These are phyloP conservation scores for Ophiostoma quercus DNA, from an alignment of 2,329 filamentous ascomycete species.

Conservation along the genomic window DNA sequence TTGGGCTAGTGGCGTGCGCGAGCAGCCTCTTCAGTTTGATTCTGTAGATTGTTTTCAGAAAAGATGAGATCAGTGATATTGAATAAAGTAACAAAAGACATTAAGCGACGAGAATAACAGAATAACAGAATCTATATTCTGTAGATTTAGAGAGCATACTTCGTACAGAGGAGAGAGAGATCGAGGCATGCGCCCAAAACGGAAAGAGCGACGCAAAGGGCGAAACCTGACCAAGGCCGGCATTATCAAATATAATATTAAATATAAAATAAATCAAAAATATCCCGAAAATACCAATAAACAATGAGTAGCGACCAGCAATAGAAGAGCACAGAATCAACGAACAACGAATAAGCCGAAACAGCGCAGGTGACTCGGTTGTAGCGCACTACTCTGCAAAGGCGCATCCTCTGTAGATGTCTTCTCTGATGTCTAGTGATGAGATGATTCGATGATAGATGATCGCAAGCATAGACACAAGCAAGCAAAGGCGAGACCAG, in stretches of 20 bases:
- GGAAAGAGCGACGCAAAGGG: constrained; percentile 14
- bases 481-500: neutral
- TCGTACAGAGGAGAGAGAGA: neutral
- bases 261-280: neutral
- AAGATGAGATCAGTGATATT: no score
- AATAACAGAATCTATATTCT: no score
- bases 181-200: constrained; percentile 5
- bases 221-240: constrained; percentile 4
- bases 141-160: neutral
- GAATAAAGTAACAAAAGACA: no score
- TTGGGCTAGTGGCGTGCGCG: constrained; percentile 12
- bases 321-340: neutral
- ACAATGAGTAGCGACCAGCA: neutral
- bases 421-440: neutral
- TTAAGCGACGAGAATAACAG: neutral
- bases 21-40: neutral
- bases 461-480: neutral
- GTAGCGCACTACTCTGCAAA: neutral
- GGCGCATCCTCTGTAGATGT: neutral
- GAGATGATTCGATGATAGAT: neutral
- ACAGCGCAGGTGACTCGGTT: constrained; percentile 12
- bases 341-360: neutral
- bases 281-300: neutral
- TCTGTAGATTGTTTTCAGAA: no score
- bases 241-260: neutral